phyloP scores from a whole-genome alignment of 495 filamentous ascomycete genomes.

The Penicillium nucicola region DNA sequence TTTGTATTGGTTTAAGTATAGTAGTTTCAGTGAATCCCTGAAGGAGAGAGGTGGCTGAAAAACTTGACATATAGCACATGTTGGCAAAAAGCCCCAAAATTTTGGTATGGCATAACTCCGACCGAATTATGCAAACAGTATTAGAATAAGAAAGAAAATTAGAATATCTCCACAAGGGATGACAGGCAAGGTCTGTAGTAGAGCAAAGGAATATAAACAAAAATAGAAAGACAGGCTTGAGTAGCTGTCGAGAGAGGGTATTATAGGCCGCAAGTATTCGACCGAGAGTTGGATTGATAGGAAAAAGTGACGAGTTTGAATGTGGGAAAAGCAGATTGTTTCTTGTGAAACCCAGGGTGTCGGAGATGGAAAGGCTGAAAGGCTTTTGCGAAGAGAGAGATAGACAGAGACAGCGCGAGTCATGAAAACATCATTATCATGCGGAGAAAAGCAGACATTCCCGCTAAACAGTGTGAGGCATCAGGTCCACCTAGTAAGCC shows the following conservation, averaged over 20 bases:
- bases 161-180: neutral
- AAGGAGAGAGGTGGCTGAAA: no score
- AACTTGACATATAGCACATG: neutral
- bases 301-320: neutral
- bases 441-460: neutral
- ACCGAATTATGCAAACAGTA: slow-evolving; percentile 4
- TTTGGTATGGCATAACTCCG: neutral
- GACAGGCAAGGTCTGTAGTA: neutral
- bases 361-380: neutral
- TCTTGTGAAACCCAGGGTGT: no score
- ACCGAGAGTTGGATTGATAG: no score
- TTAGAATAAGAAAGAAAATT: neutral
- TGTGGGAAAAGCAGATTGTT: neutral
- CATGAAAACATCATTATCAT: slow-evolving; percentile 26
- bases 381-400: slow-evolving; percentile 12
- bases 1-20: no score
- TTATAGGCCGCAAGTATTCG: neutral
- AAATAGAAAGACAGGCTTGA: neutral
- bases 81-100: neutral
- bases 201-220: neutral
- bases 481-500: slow-evolving; percentile 13
- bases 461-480: neutral
- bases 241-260: neutral
- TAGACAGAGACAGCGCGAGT: slow-evolving; percentile 5
- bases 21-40: no score